These are phyloP conservation scores for Nemania serpens DNA, from an alignment of 2,329 filamentous ascomycete species.

Conservation along the genomic window DNA sequence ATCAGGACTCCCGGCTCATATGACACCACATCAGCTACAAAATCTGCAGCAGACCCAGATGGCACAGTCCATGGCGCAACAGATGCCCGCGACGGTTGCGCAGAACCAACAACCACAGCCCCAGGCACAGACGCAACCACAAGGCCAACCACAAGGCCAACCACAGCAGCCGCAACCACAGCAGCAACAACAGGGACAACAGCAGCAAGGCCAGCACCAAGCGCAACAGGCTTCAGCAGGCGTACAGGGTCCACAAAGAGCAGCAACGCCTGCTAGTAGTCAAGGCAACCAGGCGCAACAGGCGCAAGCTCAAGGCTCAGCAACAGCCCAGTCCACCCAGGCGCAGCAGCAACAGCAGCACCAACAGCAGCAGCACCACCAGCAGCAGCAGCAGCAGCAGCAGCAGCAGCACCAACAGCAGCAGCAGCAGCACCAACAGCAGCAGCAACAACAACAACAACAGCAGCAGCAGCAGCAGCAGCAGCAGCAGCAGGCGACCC, in stretches of 20 bases:
- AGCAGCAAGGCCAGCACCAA: conserved; percentile 32
- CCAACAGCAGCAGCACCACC: conserved; percentile 40
- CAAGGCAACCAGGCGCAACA: conserved; percentile 43
- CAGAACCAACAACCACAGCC: conserved; percentile 47
- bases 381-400: conserved; percentile 46
- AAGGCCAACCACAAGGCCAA: conserved; percentile 34
- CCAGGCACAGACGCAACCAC: conserved; percentile 38
- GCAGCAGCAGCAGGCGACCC: conserved; percentile 40
- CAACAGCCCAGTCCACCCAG: conserved; percentile 29
- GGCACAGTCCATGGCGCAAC: conserved; percentile 46
- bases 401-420: conserved; percentile 40
- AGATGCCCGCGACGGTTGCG: conserved; percentile 42
- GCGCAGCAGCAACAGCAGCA: conserved; percentile 43
- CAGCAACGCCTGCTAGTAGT: conserved; percentile 24
- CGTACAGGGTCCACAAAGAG: conserved; percentile 31
- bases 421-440: conserved; percentile 41
- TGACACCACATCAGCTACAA: conserved; percentile 50
- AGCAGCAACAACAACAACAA: conserved; percentile 42
- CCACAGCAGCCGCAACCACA: conserved; percentile 26
- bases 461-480: conserved; percentile 48
- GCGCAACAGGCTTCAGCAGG: conserved; percentile 29
- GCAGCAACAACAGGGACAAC: conserved; percentile 24
- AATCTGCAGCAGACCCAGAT: conserved; percentile 41
- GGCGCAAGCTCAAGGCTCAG: conserved; percentile 42
- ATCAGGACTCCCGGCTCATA: conserved; percentile 43